Evolutionary conservation across 2,329 filamentous ascomycete species (phyloP).

Genomic region (Xylaria sp.): DNA sequence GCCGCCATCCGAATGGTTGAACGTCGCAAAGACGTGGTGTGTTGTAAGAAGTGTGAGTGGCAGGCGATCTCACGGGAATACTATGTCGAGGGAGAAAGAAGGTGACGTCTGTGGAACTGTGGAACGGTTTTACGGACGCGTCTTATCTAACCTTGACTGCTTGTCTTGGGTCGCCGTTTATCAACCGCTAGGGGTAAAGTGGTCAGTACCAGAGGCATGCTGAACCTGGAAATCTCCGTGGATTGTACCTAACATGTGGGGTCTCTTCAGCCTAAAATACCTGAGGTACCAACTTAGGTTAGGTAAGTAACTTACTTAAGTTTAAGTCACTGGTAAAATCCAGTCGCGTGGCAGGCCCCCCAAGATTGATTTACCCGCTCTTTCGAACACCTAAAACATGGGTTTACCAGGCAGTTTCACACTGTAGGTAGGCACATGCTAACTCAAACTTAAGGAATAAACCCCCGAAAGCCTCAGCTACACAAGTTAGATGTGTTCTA

Average conservation of each 20-base stretch:
- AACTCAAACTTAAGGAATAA: too few relatives aligned
- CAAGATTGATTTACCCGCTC: background rate
- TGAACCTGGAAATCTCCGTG: too few relatives aligned
- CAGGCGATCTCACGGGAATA: background rate
- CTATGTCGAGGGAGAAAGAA: slow-evolving; percentile 17
- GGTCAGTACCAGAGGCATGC: background rate
- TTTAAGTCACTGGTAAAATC: too few relatives aligned
- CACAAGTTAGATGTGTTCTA: background rate
- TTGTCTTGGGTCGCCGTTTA: slow-evolving; percentile 16
- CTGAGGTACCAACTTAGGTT: background rate
- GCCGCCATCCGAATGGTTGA: slow-evolving; percentile 70
- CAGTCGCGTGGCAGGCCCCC: too few relatives aligned
- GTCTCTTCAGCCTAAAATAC: slow-evolving; percentile 11
- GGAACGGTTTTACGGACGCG: slow-evolving; percentile 26
- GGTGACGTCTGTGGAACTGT: slow-evolving; percentile 42
- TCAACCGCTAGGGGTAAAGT: background rate
- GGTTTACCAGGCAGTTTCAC: too few relatives aligned
- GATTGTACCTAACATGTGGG: slow-evolving; percentile 4
- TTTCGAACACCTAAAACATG: too few relatives aligned
- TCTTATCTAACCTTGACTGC: slow-evolving; percentile 16
- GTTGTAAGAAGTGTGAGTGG: background rate
- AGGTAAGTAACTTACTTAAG: too few relatives aligned
- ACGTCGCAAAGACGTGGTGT: background rate
- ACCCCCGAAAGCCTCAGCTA: background rate
- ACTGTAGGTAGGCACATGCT: too few relatives aligned